phyloP scores from a whole-genome alignment of 129 eudicot species.

The Artemisia tridentata region DNA sequence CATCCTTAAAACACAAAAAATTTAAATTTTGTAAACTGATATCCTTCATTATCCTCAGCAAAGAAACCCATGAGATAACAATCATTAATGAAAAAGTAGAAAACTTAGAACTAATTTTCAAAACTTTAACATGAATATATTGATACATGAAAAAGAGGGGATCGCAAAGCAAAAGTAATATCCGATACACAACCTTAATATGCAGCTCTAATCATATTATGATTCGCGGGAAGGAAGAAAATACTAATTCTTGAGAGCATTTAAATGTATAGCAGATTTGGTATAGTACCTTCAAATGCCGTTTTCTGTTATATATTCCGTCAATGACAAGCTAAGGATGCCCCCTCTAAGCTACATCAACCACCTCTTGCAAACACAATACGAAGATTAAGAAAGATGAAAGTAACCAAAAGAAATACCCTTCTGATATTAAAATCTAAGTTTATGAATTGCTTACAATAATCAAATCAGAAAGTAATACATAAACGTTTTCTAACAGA shows the following conservation, averaged over 20 bases:
- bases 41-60: neutral
- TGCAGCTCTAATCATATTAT: too few relatives aligned
- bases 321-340: slow-evolving; percentile 49
- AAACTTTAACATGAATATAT: neutral
- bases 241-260: slow-evolving; percentile 17
- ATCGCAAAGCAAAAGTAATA: slow-evolving; percentile 1
- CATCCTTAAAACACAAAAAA: too few relatives aligned
- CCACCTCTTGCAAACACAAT: slow-evolving; percentile 10
- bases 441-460: neutral
- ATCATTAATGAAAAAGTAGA: too few relatives aligned
- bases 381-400: slow-evolving; percentile 29
- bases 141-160: neutral
- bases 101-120: too few relatives aligned
- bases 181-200: slow-evolving; percentile 7
- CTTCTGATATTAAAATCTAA: slow-evolving; percentile 30
- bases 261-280: slow-evolving; percentile 32
- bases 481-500: neutral
- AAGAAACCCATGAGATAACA: neutral
- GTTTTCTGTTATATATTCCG: slow-evolving; percentile 39
- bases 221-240: neutral
- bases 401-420: slow-evolving; percentile 7
- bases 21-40: neutral
- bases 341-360: slow-evolving; percentile 45
- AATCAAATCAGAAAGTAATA: neutral
- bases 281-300: slow-evolving; percentile 54